Conservation (phyloP, 1,284 basidiomycete genomes). For the Calocybe gambosa region DNA sequence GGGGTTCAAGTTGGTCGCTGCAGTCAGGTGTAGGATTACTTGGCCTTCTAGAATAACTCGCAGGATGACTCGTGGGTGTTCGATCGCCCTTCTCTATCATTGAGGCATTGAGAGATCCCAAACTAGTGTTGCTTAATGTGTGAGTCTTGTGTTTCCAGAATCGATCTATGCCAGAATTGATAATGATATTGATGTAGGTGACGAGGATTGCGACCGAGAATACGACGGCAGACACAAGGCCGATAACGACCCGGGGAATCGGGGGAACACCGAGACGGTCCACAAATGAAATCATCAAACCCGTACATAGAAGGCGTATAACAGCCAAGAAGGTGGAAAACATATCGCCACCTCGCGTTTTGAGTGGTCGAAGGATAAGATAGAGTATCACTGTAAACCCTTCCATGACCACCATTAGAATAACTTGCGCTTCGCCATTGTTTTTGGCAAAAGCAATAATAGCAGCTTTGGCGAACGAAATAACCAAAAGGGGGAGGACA, state of each 20-base stretch:
- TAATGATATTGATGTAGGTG: constrained; percentile 52
- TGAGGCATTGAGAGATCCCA: constrained; percentile 20
- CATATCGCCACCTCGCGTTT: constrained; percentile 52
- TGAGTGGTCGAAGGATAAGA: constrained; percentile 50
- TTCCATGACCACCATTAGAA: constrained; percentile 68
- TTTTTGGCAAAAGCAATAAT: constrained; percentile 68
- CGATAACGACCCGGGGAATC: constrained; percentile 73
- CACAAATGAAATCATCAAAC: constrained; percentile 64
- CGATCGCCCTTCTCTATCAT: constrained; percentile 26
- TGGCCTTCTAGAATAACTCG: constrained; percentile 30
- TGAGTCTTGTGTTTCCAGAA: constrained; percentile 21
- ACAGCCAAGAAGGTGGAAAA: constrained; percentile 60
- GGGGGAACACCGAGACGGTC: constrained; percentile 51
- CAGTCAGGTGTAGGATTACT: constrained; percentile 51
- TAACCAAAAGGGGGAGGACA: constrained; percentile 48
- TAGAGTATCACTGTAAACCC: constrained; percentile 49
- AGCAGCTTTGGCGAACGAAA: constrained; percentile 57
- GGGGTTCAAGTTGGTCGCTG: constrained; percentile 36
- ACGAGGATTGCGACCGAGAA: constrained; percentile 55
- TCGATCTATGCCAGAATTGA: constrained; percentile 25
- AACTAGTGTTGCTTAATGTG: constrained; percentile 7
- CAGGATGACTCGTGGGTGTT: constrained; percentile 11
- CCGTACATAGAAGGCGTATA: constrained; percentile 57
- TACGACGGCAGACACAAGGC: constrained; percentile 56
- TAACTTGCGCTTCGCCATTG: constrained; percentile 67